Conservation (phyloP, 176 grass and related monocot genomes). For the Oryza longistaminata region DNA sequence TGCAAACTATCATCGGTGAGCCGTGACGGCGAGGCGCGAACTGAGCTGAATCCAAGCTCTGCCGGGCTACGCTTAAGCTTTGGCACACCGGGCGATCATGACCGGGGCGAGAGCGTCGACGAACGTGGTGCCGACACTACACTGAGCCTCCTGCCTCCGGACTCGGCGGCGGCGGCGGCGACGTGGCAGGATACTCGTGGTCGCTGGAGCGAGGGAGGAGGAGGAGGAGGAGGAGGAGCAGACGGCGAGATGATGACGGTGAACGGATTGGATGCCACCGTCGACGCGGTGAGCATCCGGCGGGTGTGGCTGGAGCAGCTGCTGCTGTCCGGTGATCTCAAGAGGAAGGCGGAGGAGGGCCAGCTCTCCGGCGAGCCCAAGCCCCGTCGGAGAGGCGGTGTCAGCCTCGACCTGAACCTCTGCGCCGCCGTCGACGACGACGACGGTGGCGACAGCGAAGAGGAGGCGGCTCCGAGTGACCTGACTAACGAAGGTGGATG, state of each 20-base stretch:
- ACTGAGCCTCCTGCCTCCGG: constrained; percentile 46
- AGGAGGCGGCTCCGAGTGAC: constrained; percentile 47
- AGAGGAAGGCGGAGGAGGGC: constrained; percentile 27
- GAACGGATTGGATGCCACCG: background rate
- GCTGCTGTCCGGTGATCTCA: constrained; percentile 26
- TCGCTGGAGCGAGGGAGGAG: background rate
- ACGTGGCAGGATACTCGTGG: background rate
- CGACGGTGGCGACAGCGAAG: constrained; percentile 30
- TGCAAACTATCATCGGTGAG: too few species aligned
- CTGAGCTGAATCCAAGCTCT: constrained; percentile 8
- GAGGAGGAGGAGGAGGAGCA: background rate
- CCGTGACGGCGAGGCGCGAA: constrained; percentile 4
- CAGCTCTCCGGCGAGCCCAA: background rate
- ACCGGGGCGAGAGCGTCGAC: background rate
- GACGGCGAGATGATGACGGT: constrained; percentile 14
- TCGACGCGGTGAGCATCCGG: constrained; percentile 6
- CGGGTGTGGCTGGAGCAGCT: constrained; percentile 22
- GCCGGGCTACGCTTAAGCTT: constrained; percentile 10
- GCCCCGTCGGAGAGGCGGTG: background rate
- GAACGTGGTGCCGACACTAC: background rate
- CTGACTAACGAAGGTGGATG: constrained; percentile 44
- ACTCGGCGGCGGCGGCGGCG: constrained; percentile 1
- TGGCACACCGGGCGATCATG: background rate
- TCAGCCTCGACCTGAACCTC: constrained; percentile 57
- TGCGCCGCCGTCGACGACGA: constrained; percentile 12